Percentiles rank a stretch among this genome's conserved stretches.
phyloP scores from a whole-genome alignment of 148 eudicot species.

The Cornus controversa region DNA sequence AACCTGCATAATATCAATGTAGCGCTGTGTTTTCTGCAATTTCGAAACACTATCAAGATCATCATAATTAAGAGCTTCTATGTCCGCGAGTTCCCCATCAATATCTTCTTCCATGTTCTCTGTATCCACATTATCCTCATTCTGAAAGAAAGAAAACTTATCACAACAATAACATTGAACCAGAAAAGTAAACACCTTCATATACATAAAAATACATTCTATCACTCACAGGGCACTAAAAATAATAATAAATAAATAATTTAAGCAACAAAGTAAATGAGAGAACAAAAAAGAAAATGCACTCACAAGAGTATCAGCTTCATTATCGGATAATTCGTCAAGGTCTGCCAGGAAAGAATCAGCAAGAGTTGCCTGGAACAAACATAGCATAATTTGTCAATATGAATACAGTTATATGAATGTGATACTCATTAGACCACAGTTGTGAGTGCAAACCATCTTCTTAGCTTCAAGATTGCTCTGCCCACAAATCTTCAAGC shows the following conservation, averaged over 20 bases:
- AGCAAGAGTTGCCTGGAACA: constrained; percentile 75
- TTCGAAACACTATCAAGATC: constrained; percentile 92
- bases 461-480: neutral
- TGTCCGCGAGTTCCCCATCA: constrained; percentile 81
- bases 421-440: neutral
- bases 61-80: constrained; percentile 81
- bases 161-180: neutral
- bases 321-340: constrained; percentile 92
- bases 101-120: constrained; percentile 85
- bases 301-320: constrained; percentile 66
- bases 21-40: constrained; percentile 80
- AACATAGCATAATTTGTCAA: neutral
- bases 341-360: constrained; percentile 98
- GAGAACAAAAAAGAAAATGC: neutral
- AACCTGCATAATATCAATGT: constrained; percentile 85
- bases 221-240: neutral
- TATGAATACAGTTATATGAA: neutral
- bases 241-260: neutral
- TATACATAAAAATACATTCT: neutral
- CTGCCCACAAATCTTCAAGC: neutral
- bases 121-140: constrained; percentile 48
- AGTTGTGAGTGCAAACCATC: constrained; percentile 8
- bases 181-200: neutral
- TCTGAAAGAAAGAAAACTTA: constrained; percentile 36
- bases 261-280: too few relatives aligned